Percentiles rank a stretch among this genome's conserved stretches.
phyloP scores from a whole-genome alignment of 306 rosid species.

The Lathyrus oleraceus region DNA sequence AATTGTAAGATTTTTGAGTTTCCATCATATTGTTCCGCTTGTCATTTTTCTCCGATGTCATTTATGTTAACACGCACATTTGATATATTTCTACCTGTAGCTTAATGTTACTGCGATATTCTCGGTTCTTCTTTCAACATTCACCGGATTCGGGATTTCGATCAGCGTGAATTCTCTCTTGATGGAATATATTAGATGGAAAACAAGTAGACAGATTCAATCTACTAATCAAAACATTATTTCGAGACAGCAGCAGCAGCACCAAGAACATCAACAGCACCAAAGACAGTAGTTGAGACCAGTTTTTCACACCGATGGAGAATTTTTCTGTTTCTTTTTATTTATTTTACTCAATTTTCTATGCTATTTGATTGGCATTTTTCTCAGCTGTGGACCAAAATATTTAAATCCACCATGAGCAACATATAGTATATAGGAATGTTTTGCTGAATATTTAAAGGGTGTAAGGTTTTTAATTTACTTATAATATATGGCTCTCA shows the following conservation, averaged over 20 bases:
- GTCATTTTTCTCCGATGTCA: conserved; percentile 4
- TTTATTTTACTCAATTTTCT: conserved; percentile 7
- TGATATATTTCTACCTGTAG: conserved; percentile 43
- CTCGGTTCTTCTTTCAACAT: conserved; percentile 66
- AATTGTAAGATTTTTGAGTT: conserved; percentile 53
- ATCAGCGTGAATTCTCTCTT: conserved; percentile 64
- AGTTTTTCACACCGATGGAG: conserved; percentile 1
- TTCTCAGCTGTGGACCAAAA: background rate
- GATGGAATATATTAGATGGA: conserved; percentile 66
- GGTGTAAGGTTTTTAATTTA: background rate
- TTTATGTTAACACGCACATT: conserved; percentile 20
- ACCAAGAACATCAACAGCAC: conserved; percentile 26
- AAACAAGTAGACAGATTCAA: conserved; percentile 54
- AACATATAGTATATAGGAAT: background rate
- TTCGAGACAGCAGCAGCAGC: conserved; percentile 21
- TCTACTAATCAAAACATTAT: conserved; percentile 40
- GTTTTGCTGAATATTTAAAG: background rate
- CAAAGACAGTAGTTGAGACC: conserved; percentile 21
- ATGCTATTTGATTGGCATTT: conserved; percentile 3
- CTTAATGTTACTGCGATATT: conserved; percentile 58
- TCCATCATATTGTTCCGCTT: background rate
- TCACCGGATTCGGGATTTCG: conserved; percentile 79
- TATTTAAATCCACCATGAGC: conserved; percentile 3
- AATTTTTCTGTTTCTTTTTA: background rate
- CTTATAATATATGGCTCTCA: background rate